These are phyloP conservation scores for Nannochloropsis salina DNA, from an alignment of 108 stramenopile species.

Conservation along the genomic window DNA sequence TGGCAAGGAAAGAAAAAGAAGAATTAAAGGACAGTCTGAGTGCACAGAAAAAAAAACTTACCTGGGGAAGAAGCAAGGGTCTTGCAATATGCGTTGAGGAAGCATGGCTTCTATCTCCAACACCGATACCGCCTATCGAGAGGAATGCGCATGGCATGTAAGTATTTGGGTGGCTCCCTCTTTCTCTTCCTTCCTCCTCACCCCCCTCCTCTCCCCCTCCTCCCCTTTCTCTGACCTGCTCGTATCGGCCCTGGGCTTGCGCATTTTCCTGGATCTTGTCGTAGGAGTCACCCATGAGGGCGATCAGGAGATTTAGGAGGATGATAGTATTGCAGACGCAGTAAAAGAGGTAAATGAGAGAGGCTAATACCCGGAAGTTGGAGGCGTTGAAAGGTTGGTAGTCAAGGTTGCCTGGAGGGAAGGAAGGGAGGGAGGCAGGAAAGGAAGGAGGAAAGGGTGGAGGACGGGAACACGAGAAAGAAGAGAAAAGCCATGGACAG, in stretches of 20 bases:
- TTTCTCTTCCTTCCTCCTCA: background rate
- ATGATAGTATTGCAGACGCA: conserved; percentile 4
- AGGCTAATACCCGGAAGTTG: background rate
- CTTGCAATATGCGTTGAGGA: conserved; percentile 14
- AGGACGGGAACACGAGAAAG: background rate
- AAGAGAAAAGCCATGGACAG: background rate
- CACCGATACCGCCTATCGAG: background rate
- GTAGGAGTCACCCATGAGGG: conserved; percentile 13
- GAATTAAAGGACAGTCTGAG: background rate
- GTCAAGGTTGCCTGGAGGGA: background rate
- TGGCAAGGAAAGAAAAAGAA: background rate
- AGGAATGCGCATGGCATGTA: background rate
- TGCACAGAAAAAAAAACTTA: background rate
- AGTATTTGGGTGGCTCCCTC: background rate
- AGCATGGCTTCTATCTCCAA: conserved; percentile 17
- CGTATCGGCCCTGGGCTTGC: conserved; percentile 10
- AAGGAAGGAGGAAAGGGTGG: background rate
- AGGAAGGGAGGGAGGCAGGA: background rate
- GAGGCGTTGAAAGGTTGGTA: conserved; percentile 13
- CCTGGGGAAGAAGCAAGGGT: background rate
- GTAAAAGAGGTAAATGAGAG: background rate
- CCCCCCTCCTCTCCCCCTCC: background rate
- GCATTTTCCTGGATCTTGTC: conserved; percentile 13
- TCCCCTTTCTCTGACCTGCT: background rate
- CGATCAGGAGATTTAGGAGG: background rate